Evolutionary conservation across 2,329 filamentous ascomycete genomes (phyloP).

Genomic region (Xylaria sp.): DNA sequence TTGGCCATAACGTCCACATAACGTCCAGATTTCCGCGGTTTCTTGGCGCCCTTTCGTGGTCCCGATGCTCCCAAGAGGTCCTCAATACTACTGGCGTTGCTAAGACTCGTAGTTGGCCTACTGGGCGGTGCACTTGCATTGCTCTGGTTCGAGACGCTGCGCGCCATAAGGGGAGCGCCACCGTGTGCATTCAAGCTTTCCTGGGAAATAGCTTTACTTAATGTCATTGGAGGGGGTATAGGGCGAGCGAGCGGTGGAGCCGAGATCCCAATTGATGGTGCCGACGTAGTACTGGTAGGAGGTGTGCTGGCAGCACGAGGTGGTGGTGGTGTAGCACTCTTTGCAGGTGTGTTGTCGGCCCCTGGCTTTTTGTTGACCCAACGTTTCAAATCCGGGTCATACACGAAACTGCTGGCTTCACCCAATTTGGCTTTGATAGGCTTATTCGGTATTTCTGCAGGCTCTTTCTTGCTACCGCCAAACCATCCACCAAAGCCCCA

Average conservation of each 20-base stretch:
- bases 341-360: constrained; percentile 68
- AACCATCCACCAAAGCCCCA: constrained; percentile 93
- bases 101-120: constrained; percentile 82
- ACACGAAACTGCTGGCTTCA: constrained; percentile 92
- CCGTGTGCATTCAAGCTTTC: constrained; percentile 52
- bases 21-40: constrained; percentile 82
- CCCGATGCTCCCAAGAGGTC: constrained; percentile 83
- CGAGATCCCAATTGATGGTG: constrained; percentile 43
- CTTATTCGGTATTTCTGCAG: constrained; percentile 64
- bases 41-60: constrained; percentile 74
- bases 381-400: constrained; percentile 94
- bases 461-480: constrained; percentile 73
- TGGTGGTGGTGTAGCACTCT: constrained; percentile 80
- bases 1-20: constrained; percentile 98
- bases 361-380: constrained; percentile 97
- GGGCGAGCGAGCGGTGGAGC: constrained; percentile 42
- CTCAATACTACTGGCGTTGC: constrained; percentile 93
- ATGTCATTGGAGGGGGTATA: constrained; percentile 46
- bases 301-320: constrained; percentile 70
- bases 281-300: constrained; percentile 57
- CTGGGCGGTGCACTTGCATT: constrained; percentile 67
- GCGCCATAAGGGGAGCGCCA: constrained; percentile 57
- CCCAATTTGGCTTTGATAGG: constrained; percentile 93
- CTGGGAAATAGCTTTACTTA: constrained; percentile 52
- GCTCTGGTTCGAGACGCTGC: constrained; percentile 62